These are phyloP conservation scores for Trichosphaerium sp. DNA, from an alignment of 78 protist species.

Conservation along the genomic window DNA sequence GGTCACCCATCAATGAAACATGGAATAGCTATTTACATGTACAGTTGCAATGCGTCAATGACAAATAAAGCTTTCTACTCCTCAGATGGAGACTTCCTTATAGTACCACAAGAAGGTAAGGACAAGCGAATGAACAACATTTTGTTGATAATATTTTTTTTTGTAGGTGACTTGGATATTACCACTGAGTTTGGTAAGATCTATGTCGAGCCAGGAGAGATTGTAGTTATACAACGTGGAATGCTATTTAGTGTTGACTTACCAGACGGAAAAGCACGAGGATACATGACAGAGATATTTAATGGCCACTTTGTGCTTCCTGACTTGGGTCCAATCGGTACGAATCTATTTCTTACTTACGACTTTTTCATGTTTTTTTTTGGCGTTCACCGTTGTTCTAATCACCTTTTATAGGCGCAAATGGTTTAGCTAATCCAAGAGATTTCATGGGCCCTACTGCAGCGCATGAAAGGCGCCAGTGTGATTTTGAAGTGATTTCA, in stretches of 20 bases:
- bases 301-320: conserved; percentile 76
- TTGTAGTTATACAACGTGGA: conserved; percentile 85
- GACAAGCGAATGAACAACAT: no score
- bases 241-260: conserved; percentile 63
- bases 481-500: conserved; percentile 6
- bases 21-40: conserved; percentile 78
- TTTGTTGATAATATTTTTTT: no score
- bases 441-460: conserved; percentile 85
- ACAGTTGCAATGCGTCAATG: conserved; percentile 66
- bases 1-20: conserved; percentile 47
- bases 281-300: conserved; percentile 79
- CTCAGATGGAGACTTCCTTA: conserved; percentile 87
- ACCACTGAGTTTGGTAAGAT: conserved; percentile 81
- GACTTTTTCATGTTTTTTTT: no score
- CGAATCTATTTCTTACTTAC: neutral
- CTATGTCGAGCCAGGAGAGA: conserved; percentile 68
- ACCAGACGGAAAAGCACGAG: conserved; percentile 53
- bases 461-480: conserved; percentile 43
- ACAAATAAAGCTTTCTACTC: conserved; percentile 32
- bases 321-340: conserved; percentile 91
- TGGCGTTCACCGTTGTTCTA: no score
- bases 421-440: conserved; percentile 90
- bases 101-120: conserved; percentile 63
- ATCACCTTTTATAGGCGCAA: conserved; percentile 43
- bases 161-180: conserved; percentile 50